These are phyloP conservation scores for Fusarium aywerte DNA, from an alignment of 2,329 filamentous ascomycete genomes.

Conservation along the genomic window DNA sequence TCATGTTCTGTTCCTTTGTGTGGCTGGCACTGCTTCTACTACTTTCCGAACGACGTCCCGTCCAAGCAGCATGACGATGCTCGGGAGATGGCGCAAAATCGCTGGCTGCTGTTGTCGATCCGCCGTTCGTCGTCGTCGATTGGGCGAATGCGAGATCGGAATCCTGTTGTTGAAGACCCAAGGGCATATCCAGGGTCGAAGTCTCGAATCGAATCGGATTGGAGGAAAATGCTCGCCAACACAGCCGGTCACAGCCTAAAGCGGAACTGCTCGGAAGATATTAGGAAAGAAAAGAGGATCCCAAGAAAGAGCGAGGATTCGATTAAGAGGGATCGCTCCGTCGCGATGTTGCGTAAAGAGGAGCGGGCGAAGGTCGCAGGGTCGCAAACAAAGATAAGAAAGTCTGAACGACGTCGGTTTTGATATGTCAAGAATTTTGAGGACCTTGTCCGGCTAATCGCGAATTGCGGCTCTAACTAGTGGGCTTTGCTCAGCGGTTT, in stretches of 20 bases:
- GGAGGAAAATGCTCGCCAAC: conserved; percentile 10
- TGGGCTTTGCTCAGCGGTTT: conserved; percentile 23
- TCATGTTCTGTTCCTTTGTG: conserved; percentile 49
- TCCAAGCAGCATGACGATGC: conserved; percentile 51
- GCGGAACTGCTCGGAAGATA: conserved; percentile 22
- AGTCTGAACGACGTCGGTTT: conserved; percentile 30
- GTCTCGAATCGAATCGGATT: conserved; percentile 4
- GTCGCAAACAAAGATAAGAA: conserved; percentile 29
- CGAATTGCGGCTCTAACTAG: conserved; percentile 37
- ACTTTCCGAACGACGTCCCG: conserved; percentile 42
- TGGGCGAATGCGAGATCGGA: conserved; percentile 41
- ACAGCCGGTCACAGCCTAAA: conserved; percentile 25
- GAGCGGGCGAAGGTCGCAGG: conserved; percentile 29
- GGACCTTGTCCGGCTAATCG: conserved; percentile 20
- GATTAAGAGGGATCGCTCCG: conserved; percentile 21
- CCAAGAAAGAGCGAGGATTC: conserved; percentile 13
- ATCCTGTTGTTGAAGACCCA: conserved; percentile 43
- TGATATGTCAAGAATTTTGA: conserved; percentile 41
- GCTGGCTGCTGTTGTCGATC: conserved; percentile 35
- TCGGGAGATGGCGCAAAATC: conserved; percentile 40
- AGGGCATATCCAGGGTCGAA: conserved; percentile 41
- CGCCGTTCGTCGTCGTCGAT: conserved; percentile 28
- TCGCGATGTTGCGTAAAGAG: conserved; percentile 1
- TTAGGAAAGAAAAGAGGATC: conserved; percentile 17
- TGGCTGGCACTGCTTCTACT: conserved; percentile 41